Percentiles rank a stretch among this genome's conserved stretches.
phyloP scores from a whole-genome alignment of 345 rosid genomes.

The Hibiscus trionum region DNA sequence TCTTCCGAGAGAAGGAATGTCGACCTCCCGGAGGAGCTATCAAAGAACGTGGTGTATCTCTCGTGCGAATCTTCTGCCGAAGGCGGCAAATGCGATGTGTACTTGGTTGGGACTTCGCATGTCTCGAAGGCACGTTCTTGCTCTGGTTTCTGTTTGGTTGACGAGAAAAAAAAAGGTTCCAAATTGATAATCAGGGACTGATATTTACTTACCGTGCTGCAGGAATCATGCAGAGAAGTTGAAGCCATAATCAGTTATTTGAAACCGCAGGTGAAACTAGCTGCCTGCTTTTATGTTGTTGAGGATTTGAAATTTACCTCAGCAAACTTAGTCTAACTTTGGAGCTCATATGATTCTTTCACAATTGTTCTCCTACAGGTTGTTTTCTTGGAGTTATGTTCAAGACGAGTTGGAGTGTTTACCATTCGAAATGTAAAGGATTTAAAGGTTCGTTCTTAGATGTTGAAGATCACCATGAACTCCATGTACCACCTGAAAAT shows the following conservation, averaged over 20 bases:
- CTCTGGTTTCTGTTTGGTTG: slow-evolving; percentile 14
- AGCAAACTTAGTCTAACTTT: neutral
- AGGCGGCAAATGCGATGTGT: slow-evolving; percentile 74
- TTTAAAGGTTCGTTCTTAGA: slow-evolving; percentile 45
- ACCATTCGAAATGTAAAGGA: slow-evolving; percentile 29
- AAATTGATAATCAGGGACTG: neutral
- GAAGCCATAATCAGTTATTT: slow-evolving; percentile 59
- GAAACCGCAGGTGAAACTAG: slow-evolving; percentile 78
- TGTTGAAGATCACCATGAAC: neutral
- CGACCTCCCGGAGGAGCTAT: slow-evolving; percentile 66
- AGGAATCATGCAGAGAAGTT: slow-evolving; percentile 88
- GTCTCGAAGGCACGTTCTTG: slow-evolving; percentile 60
- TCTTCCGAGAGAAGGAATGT: slow-evolving; percentile 25
- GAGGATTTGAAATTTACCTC: neutral
- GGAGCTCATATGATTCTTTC: slow-evolving; percentile 1
- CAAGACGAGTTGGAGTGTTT: slow-evolving; percentile 71
- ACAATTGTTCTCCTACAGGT: slow-evolving; percentile 32
- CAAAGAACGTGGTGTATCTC: slow-evolving; percentile 51
- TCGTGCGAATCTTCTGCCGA: slow-evolving; percentile 66
- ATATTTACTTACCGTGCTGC: slow-evolving; percentile 14
- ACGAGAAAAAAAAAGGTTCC: slow-evolving; percentile 1
- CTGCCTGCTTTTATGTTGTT: slow-evolving; percentile 11
- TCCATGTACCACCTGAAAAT: too few relatives aligned
- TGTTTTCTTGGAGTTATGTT: slow-evolving; percentile 85
- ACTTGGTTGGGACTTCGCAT: slow-evolving; percentile 82